Evolutionary conservation across 2,329 filamentous ascomycete genomes (phyloP).

Genomic region (Colletotrichum sp.): DNA sequence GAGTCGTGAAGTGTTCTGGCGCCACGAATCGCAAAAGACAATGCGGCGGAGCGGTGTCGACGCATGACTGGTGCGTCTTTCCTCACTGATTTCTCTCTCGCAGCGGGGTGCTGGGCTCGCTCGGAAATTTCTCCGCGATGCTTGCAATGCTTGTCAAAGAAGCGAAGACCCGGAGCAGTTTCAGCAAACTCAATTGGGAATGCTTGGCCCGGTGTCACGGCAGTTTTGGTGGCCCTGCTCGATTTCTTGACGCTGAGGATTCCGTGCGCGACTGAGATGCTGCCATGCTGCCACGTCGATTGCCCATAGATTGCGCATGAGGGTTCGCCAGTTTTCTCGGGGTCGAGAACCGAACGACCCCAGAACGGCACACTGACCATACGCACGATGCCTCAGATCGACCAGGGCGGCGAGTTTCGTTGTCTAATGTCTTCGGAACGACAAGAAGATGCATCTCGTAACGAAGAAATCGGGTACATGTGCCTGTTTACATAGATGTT

Average conservation of each 20-base stretch:
- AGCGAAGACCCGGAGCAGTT: slow-evolving; percentile 7
- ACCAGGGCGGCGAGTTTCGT: not conserved
- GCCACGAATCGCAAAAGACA: slow-evolving; percentile 3
- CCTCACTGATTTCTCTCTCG: not conserved
- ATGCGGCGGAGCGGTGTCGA: slow-evolving; percentile 4
- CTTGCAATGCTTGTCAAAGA: slow-evolving; percentile 16
- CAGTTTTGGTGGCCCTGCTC: slow-evolving; percentile 4
- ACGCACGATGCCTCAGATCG: not conserved
- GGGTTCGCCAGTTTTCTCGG: not conserved
- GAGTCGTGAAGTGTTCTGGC: not conserved
- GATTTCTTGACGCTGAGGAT: not conserved
- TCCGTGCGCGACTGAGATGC: not conserved
- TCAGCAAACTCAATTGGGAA: slow-evolving; percentile 17
- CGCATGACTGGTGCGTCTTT: slow-evolving; percentile 4
- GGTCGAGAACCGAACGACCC: not conserved
- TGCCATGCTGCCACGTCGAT: not conserved
- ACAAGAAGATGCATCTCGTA: not conserved
- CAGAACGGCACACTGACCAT: not conserved
- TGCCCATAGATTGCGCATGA: not conserved
- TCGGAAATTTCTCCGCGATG: slow-evolving; percentile 13
- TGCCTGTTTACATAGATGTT: not conserved
- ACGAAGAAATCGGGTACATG: not conserved
- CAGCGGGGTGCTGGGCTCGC: not conserved
- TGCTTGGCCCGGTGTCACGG: slow-evolving; percentile 18
- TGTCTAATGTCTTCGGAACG: not conserved